A percentile compares a stretch with the other conserved stretches of the same genome.
These are phyloP conservation scores for Xylariomycetidae sp. DNA, from an alignment of 2,329 filamentous ascomycete genomes.

Conservation along the genomic window DNA sequence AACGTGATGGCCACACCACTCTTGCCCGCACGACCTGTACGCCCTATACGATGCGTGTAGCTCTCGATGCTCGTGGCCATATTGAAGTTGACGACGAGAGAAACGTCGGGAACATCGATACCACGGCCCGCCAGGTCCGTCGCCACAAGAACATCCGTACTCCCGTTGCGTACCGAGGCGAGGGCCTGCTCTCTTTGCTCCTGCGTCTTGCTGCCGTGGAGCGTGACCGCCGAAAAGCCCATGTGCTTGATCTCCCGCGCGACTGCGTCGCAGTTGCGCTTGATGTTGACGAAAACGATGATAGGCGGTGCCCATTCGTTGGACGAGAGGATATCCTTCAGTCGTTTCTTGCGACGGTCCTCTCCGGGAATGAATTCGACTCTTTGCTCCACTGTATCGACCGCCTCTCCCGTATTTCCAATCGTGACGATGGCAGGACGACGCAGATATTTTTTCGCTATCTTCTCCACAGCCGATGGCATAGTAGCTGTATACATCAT, in stretches of 20 bases:
- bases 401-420: constrained; percentile 89
- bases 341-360: constrained; percentile 92
- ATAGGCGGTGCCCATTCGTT: constrained; percentile 82
- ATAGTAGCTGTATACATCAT: constrained; percentile 99
- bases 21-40: constrained; percentile 96
- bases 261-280: constrained; percentile 94
- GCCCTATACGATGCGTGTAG: constrained; percentile 94
- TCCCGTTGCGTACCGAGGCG: constrained; percentile 73
- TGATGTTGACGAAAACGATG: constrained; percentile 99
- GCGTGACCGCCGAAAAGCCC: constrained; percentile 83
- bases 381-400: constrained; percentile 95
- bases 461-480: constrained; percentile 86
- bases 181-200: constrained; percentile 95
- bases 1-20: constrained; percentile 95
- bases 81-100: constrained; percentile 96
- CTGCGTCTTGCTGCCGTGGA: constrained; percentile 95
- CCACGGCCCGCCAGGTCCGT: constrained; percentile 94
- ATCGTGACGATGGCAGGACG: constrained; percentile 92
- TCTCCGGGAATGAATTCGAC: constrained; percentile 89
- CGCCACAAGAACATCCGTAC: constrained; percentile 84
- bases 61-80: constrained; percentile 91
- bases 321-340: constrained; percentile 82
- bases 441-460: constrained; percentile 94
- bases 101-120: constrained; percentile 95
- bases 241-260: constrained; percentile 91